Conservation (phyloP, 1,139 yeast genomes). For the Geotrichum phurueaensis region DNA sequence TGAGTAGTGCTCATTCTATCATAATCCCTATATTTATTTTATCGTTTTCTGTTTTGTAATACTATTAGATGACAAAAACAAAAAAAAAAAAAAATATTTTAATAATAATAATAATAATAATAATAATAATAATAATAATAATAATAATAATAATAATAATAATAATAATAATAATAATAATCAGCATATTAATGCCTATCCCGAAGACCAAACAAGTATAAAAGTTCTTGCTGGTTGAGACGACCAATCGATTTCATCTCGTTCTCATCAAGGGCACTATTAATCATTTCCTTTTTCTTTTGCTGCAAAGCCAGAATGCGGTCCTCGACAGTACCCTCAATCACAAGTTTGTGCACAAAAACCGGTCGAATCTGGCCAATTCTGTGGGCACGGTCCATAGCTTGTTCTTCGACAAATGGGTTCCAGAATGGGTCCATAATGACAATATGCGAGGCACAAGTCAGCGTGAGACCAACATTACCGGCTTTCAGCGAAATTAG, state of each 20-base stretch:
- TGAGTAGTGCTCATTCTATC: background rate
- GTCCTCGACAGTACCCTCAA: constrained; percentile 71
- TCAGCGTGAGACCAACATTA: constrained; percentile 83
- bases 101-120: no score
- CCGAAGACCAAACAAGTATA: constrained; percentile 66
- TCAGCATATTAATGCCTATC: background rate
- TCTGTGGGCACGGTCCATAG: constrained; percentile 90
- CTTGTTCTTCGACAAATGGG: constrained; percentile 93
- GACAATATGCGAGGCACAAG: constrained; percentile 88
- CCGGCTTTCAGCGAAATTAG: constrained; percentile 84
- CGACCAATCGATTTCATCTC: constrained; percentile 60
- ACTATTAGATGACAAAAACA: background rate
- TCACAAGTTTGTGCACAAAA: constrained; percentile 61
- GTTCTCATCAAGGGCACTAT: constrained; percentile 73
- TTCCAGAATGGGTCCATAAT: constrained; percentile 95
- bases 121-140: no score
- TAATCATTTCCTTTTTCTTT: constrained; percentile 66
- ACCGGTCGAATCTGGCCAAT: constrained; percentile 82
- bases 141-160: no score
- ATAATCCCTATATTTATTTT: background rate
- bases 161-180: background rate
- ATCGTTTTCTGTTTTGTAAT: background rate
- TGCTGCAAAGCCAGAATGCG: constrained; percentile 74
- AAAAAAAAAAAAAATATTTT: background rate
- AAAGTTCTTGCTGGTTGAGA: constrained; percentile 65